phyloP scores from a whole-genome alignment of 306 rosid species.

The Cicer bijugum region DNA sequence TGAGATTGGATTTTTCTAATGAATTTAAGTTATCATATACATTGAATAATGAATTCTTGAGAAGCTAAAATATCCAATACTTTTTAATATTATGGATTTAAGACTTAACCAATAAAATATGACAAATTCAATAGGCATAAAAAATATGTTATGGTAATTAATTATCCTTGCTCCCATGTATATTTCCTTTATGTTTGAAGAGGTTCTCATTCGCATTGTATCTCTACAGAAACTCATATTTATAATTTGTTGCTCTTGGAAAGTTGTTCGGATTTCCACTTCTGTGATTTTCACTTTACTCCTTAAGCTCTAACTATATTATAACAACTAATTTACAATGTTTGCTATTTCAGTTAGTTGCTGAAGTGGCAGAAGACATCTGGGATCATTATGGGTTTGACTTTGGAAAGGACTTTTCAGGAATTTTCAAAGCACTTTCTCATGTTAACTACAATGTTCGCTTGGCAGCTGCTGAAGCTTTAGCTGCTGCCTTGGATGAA shows the following conservation, averaged over 20 bases:
- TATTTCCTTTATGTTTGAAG: not conserved
- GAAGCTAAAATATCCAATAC: not conserved
- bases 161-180: not conserved
- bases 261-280: not conserved
- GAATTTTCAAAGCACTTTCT: conserved; percentile 87
- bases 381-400: conserved; percentile 97
- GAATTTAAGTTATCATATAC: conserved; percentile 3
- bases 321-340: conserved; percentile 20
- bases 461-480: conserved; percentile 90
- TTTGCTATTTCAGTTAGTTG: conserved; percentile 68
- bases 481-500: conserved; percentile 96
- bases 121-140: not conserved
- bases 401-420: conserved; percentile 87
- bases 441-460: conserved; percentile 82
- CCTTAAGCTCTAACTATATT: conserved; percentile 10
- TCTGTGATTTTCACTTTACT: conserved; percentile 17
- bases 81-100: not conserved
- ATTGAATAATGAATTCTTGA: not conserved
- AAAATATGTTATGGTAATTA: conserved; percentile 19
- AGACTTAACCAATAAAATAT: not conserved
- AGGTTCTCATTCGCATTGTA: conserved; percentile 3
- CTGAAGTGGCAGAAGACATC: conserved; percentile 88
- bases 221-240: not conserved
- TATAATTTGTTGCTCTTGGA: not conserved
- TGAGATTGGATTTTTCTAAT: not conserved